Evolutionary conservation across 495 filamentous ascomycete genomes (phyloP).

Genomic region (Neurospora terricola): DNA sequence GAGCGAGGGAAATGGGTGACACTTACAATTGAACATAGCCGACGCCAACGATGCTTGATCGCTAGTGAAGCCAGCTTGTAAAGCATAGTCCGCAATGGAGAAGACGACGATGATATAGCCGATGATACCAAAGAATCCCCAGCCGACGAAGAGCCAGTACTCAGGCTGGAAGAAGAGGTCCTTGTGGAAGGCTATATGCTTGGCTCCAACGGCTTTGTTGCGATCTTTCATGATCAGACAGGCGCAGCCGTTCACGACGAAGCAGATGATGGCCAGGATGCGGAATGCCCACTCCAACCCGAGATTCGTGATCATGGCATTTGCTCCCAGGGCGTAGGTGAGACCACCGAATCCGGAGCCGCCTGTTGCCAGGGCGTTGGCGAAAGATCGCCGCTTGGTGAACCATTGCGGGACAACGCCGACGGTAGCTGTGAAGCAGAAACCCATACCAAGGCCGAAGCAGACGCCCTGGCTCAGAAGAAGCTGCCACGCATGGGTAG

Average conservation of each 20-base stretch:
- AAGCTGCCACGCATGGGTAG: slow-evolving; percentile 60
- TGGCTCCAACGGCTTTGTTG: slow-evolving; percentile 55
- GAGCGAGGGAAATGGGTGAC: not conserved
- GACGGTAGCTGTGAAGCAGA: slow-evolving; percentile 63
- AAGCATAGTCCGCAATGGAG: slow-evolving; percentile 60
- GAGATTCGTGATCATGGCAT: slow-evolving; percentile 50
- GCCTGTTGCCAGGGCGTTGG: slow-evolving; percentile 60
- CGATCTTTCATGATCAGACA: slow-evolving; percentile 54
- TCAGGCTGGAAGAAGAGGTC: slow-evolving; percentile 49
- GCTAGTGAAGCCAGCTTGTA: slow-evolving; percentile 50
- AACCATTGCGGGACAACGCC: slow-evolving; percentile 78
- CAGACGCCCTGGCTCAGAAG: slow-evolving; percentile 68
- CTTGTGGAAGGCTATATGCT: slow-evolving; percentile 53
- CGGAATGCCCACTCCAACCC: slow-evolving; percentile 58
- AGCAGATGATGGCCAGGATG: slow-evolving; percentile 52
- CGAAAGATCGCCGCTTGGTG: slow-evolving; percentile 53
- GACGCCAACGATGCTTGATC: slow-evolving; percentile 60
- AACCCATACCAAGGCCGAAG: slow-evolving; percentile 68
- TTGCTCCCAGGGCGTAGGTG: slow-evolving; percentile 45
- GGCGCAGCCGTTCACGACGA: slow-evolving; percentile 48
- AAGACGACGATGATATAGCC: slow-evolving; percentile 66
- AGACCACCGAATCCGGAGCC: slow-evolving; percentile 72
- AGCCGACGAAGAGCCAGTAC: slow-evolving; percentile 55
- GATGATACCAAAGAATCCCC: slow-evolving; percentile 61
- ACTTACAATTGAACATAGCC: slow-evolving; percentile 61